Evolutionary conservation across 805 yeast genomes (phyloP).

Genomic region (Metschnikowia hibisci): DNA sequence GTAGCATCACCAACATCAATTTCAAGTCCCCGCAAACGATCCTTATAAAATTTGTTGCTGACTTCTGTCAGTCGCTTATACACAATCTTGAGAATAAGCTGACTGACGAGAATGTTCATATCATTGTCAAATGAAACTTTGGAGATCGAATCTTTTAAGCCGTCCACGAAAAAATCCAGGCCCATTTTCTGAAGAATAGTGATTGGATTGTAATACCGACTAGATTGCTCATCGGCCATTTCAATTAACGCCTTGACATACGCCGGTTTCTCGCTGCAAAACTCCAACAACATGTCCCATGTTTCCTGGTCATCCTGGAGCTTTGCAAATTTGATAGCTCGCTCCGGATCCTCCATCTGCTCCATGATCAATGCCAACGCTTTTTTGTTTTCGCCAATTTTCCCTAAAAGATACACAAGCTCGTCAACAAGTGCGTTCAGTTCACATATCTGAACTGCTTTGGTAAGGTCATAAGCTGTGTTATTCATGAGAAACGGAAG

Average conservation of each 20-base stretch:
- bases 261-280: slow-evolving; percentile 67
- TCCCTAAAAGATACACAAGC: slow-evolving; percentile 75
- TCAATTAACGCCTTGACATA: slow-evolving; percentile 74
- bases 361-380: slow-evolving; percentile 78
- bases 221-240: slow-evolving; percentile 53
- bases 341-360: slow-evolving; percentile 69
- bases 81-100: slow-evolving; percentile 44
- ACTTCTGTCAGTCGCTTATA: slow-evolving; percentile 28
- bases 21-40: slow-evolving; percentile 27
- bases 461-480: slow-evolving; percentile 61
- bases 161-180: slow-evolving; percentile 55
- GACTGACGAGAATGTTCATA: slow-evolving; percentile 47
- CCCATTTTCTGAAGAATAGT: slow-evolving; percentile 66
- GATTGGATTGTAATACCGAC: slow-evolving; percentile 52
- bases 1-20: slow-evolving; percentile 17
- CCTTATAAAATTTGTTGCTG: slow-evolving; percentile 20
- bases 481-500: slow-evolving; percentile 59
- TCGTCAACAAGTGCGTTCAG: slow-evolving; percentile 55
- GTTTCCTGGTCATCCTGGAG: slow-evolving; percentile 66
- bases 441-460: slow-evolving; percentile 67
- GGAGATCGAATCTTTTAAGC: slow-evolving; percentile 56
- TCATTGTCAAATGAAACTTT: slow-evolving; percentile 64
- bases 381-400: slow-evolving; percentile 71
- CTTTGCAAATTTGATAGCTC: slow-evolving; percentile 77
- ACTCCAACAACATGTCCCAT: slow-evolving; percentile 72